Conservation (phyloP, 495 filamentous ascomycete genomes). For the Aspergillus baeticus region DNA sequence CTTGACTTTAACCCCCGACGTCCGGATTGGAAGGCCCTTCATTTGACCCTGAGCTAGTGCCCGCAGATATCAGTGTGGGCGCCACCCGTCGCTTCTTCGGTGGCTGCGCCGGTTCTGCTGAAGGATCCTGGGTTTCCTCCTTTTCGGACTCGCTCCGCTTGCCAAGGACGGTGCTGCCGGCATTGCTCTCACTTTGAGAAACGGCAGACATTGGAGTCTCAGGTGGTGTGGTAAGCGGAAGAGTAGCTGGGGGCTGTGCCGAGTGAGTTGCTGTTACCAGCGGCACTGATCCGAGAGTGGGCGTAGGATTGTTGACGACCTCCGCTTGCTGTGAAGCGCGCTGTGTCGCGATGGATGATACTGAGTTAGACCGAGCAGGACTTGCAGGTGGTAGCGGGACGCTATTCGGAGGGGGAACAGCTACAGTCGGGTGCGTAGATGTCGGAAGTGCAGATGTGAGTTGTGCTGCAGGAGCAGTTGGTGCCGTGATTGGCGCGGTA, state of each 20-base stretch:
- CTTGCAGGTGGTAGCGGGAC: constrained; percentile 46
- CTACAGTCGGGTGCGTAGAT: constrained; percentile 10
- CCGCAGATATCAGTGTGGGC: constrained; percentile 61
- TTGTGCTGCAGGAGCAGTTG: constrained; percentile 38
- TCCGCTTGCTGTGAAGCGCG: constrained; percentile 38
- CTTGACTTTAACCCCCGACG: constrained; percentile 10
- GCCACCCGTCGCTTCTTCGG: constrained; percentile 78
- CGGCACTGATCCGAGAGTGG: constrained; percentile 71
- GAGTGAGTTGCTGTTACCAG: constrained; percentile 69
- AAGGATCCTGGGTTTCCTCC: constrained; percentile 55
- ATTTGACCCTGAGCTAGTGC: constrained; percentile 18
- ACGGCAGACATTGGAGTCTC: constrained; percentile 63
- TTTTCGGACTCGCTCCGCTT: constrained; percentile 61
- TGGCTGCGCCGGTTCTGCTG: constrained; percentile 33
- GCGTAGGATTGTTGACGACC: constrained; percentile 73
- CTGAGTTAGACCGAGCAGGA: constrained; percentile 79
- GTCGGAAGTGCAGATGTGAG: constrained; percentile 55
- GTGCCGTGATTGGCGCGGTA: constrained; percentile 60
- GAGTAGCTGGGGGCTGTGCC: constrained; percentile 50
- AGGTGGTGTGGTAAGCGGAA: constrained; percentile 74
- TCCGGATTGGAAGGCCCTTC: constrained; percentile 18
- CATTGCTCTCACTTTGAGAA: constrained; percentile 41
- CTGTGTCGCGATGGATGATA: constrained; percentile 75
- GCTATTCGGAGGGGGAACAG: constrained; percentile 54
- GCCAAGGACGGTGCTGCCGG: constrained; percentile 50